Conservation (phyloP, 1,284 basidiomycete genomes). For the Moesziomyces globuligerus region DNA sequence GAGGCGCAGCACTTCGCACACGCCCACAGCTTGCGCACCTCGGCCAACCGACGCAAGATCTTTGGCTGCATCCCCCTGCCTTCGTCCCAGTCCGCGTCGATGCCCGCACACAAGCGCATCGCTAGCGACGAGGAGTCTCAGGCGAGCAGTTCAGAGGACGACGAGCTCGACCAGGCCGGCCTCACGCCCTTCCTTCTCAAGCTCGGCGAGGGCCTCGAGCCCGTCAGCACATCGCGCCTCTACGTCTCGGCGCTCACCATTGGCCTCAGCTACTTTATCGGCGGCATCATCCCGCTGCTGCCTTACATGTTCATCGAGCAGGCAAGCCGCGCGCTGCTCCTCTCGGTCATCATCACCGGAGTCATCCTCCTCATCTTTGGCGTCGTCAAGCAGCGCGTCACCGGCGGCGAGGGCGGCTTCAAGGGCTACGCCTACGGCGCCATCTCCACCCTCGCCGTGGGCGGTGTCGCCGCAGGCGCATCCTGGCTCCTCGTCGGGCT, state of each 20-base stretch:
- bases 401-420: constrained; percentile 49
- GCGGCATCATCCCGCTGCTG: constrained; percentile 58
- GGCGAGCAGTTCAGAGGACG: constrained; percentile 2
- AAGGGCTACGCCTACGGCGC: constrained; percentile 79
- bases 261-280: constrained; percentile 57
- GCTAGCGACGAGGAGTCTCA: constrained; percentile 24
- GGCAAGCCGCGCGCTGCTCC: constrained; percentile 42
- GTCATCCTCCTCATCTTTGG: constrained; percentile 59
- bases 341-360: constrained; percentile 57
- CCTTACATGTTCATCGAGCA: constrained; percentile 59
- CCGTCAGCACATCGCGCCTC: constrained; percentile 55
- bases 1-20: constrained; percentile 7
- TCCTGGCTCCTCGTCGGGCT: constrained; percentile 85
- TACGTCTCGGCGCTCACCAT: constrained; percentile 57
- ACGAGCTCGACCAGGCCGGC: constrained; percentile 41
- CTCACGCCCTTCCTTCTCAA: constrained; percentile 61
- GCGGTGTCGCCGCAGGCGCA: constrained; percentile 86
- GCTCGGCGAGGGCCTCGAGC: constrained; percentile 55
- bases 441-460: constrained; percentile 85
- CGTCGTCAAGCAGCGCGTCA: constrained; percentile 56
- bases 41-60: constrained; percentile 16
- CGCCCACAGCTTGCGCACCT: constrained; percentile 1
- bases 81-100: constrained; percentile 8
- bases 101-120: constrained; percentile 10
- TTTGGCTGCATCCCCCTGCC: constrained; percentile 41